phyloP scores from a whole-genome alignment of 371 early-diverging fungal species.

The Mortierella sp. region DNA sequence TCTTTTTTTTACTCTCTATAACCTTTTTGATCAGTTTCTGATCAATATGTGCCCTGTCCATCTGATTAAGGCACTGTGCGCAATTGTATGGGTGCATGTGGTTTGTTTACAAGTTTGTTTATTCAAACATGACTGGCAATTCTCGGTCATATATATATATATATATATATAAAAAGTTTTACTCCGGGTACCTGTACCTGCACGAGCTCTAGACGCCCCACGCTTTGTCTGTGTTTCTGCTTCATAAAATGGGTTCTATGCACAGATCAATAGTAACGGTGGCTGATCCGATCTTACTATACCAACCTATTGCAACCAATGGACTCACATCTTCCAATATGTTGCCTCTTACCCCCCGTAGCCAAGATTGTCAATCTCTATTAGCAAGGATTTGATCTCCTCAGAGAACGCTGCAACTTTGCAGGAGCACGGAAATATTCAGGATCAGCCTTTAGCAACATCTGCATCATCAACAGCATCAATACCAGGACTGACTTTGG shows the following conservation, averaged over 20 bases:
- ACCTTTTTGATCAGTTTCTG: slow-evolving; percentile 8
- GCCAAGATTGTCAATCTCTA: slow-evolving; percentile 61
- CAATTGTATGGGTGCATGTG: slow-evolving; percentile 6
- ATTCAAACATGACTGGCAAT: slow-evolving; percentile 40
- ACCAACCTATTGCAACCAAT: neutral
- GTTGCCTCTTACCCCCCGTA: slow-evolving; percentile 6
- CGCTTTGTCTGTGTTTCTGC: neutral
- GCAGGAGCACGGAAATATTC: neutral
- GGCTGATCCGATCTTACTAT: too few species aligned
- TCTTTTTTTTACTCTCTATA: neutral
- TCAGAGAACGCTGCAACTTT: neutral
- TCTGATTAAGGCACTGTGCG: slow-evolving; percentile 11
- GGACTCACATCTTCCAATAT: neutral
- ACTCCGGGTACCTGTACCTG: too few species aligned
- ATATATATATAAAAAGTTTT: slow-evolving; percentile 1
- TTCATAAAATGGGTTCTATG: too few species aligned
- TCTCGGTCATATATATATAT: neutral
- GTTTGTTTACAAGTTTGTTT: slow-evolving; percentile 41
- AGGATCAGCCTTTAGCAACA: slow-evolving; percentile 6
- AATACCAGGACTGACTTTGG: slow-evolving; percentile 5
- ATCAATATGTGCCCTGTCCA: neutral
- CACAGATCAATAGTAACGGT: too few species aligned
- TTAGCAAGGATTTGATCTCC: slow-evolving; percentile 32
- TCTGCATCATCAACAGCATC: neutral
- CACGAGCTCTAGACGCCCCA: too few species aligned